Evolutionary conservation across 441 rosid species (phyloP).

Genomic region (Daphne laureola): DNA sequence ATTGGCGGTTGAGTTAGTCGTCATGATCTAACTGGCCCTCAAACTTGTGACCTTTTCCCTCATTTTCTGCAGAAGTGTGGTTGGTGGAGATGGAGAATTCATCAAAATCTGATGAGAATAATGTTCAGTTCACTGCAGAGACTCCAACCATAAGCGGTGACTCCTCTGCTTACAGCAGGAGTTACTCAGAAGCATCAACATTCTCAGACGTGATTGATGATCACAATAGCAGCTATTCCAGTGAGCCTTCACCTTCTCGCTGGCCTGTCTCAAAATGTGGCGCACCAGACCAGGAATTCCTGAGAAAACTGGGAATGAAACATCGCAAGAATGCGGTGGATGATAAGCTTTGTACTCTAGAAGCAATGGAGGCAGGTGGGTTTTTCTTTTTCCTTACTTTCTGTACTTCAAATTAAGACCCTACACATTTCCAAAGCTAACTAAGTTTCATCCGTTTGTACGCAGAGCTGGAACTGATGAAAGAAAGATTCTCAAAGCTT

Average conservation of each 20-base stretch:
- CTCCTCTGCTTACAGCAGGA: conserved; percentile 47
- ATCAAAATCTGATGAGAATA: conserved; percentile 43
- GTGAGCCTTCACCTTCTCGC: conserved; percentile 62
- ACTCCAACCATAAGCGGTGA: conserved; percentile 61
- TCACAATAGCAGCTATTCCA: conserved; percentile 37
- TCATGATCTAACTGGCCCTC: conserved; percentile 11
- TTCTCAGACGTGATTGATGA: conserved; percentile 56
- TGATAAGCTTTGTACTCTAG: conserved; percentile 37
- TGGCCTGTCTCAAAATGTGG: conserved; percentile 44
- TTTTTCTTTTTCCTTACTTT: neutral
- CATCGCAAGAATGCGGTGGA: conserved; percentile 21
- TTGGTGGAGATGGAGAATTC: conserved; percentile 38
- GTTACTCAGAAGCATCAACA: conserved; percentile 58
- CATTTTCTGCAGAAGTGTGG: conserved; percentile 26
- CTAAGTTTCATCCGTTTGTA: conserved; percentile 2
- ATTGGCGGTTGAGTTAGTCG: conserved; percentile 8
- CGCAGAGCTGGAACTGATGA: conserved; percentile 53
- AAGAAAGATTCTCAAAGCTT: conserved; percentile 62
- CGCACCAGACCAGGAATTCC: conserved; percentile 17
- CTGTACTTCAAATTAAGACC: neutral
- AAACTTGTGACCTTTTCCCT: conserved; percentile 15
- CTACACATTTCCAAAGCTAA: neutral
- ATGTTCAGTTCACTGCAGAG: conserved; percentile 38
- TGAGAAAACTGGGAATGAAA: conserved; percentile 27
- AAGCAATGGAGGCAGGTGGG: conserved; percentile 45